Evolutionary conservation across 2,329 filamentous ascomycete species (phyloP).

Genomic region (Gnomoniopsis sp.): DNA sequence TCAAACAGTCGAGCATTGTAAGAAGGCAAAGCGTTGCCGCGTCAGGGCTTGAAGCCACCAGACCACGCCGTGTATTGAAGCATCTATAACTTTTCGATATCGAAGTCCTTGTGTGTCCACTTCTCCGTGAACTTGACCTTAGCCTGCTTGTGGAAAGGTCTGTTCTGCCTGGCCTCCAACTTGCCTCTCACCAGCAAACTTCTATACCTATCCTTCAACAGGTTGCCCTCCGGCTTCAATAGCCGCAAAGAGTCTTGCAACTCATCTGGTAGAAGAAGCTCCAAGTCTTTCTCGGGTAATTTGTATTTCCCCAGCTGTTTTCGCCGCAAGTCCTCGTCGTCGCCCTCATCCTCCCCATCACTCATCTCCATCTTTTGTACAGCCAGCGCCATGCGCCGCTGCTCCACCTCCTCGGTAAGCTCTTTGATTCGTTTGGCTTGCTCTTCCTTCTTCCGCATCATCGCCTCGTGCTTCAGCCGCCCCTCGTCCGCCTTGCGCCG

Average conservation of each 20-base stretch:
- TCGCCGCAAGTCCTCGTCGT: slow-evolving; percentile 64
- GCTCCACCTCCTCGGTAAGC: slow-evolving; percentile 60
- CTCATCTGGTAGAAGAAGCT: slow-evolving; percentile 80
- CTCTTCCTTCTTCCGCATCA: slow-evolving; percentile 68
- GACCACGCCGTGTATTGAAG: not conserved
- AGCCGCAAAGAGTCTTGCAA: slow-evolving; percentile 76
- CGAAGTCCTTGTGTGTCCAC: slow-evolving; percentile 97
- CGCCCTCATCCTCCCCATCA: slow-evolving; percentile 53
- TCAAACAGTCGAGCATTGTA: not conserved
- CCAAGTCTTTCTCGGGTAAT: slow-evolving; percentile 74
- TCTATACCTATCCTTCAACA: slow-evolving; percentile 87
- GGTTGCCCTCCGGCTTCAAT: slow-evolving; percentile 91
- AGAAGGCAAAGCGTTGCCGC: not conserved
- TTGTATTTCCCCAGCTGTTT: slow-evolving; percentile 70
- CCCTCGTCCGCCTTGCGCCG: slow-evolving; percentile 84
- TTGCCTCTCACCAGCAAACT: slow-evolving; percentile 86
- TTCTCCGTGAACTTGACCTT: slow-evolving; percentile 86
- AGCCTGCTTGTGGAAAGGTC: slow-evolving; percentile 78
- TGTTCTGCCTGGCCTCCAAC: slow-evolving; percentile 75
- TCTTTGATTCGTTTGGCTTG: slow-evolving; percentile 71
- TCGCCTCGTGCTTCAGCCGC: slow-evolving; percentile 69
- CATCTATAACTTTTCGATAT: slow-evolving; percentile 33
- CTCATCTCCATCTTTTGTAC: slow-evolving; percentile 39
- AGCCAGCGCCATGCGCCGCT: slow-evolving; percentile 50
- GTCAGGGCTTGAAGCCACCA: not conserved